Percentiles rank a stretch among this genome's conserved stretches.
These are phyloP conservation scores for Huntiella moniliformis DNA, from an alignment of 2,329 filamentous ascomycete species.

Conservation along the genomic window DNA sequence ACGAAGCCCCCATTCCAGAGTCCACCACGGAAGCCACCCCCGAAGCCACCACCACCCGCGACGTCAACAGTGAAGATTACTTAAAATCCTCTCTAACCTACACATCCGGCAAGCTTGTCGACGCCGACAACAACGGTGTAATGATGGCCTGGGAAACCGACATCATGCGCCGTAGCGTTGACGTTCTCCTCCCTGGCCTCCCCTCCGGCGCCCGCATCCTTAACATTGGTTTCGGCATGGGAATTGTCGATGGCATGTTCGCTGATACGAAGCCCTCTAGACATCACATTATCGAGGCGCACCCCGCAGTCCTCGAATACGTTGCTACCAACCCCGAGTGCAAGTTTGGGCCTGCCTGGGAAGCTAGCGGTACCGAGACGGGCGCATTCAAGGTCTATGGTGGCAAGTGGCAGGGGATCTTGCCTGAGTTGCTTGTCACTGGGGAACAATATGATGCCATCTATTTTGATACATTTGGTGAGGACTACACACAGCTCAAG, in stretches of 20 bases:
- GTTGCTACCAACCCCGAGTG: slow-evolving; percentile 26
- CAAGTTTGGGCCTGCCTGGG: slow-evolving; percentile 37
- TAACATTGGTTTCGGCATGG: slow-evolving; percentile 84
- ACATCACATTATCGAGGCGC: slow-evolving; percentile 77
- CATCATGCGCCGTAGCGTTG: slow-evolving; percentile 65
- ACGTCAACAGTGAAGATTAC: slow-evolving; percentile 47
- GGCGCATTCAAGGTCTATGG: slow-evolving; percentile 54
- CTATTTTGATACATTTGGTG: slow-evolving; percentile 96
- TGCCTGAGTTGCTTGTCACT: slow-evolving; percentile 46
- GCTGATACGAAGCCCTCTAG: slow-evolving; percentile 44
- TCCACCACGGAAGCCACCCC: slow-evolving; percentile 18
- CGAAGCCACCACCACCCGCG: slow-evolving; percentile 19
- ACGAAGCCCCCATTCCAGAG: slow-evolving; percentile 11
- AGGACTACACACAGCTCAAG: slow-evolving; percentile 72
- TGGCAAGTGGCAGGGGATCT: slow-evolving; percentile 66
- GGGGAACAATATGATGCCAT: slow-evolving; percentile 67
- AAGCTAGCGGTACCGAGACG: slow-evolving; percentile 32
- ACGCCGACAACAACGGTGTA: slow-evolving; percentile 60
- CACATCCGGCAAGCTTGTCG: slow-evolving; percentile 47
- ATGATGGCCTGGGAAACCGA: slow-evolving; percentile 90
- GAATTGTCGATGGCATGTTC: slow-evolving; percentile 66
- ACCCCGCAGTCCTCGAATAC: slow-evolving; percentile 54
- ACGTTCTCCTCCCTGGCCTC: slow-evolving; percentile 35
- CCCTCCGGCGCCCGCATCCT: slow-evolving; percentile 45
- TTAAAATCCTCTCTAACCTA: slow-evolving; percentile 49